These are phyloP conservation scores for Adansonia madagascariensis DNA, from an alignment of 441 rosid species.

Conservation along the genomic window DNA sequence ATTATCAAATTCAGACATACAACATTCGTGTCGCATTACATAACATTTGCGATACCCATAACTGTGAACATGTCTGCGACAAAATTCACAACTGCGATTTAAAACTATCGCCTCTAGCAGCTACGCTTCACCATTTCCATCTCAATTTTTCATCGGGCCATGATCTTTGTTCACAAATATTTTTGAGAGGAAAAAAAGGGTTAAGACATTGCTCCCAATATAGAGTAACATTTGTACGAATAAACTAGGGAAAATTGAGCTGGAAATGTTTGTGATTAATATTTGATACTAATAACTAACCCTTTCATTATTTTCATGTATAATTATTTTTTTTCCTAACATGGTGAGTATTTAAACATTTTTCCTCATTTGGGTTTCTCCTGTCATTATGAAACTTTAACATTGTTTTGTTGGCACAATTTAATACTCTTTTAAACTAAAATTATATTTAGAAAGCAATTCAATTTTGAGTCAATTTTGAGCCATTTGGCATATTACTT, in stretches of 20 bases:
- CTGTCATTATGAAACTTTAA: conserved; percentile 19
- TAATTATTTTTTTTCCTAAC: background rate
- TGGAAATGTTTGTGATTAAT: conserved; percentile 19
- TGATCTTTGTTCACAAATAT: conserved; percentile 7
- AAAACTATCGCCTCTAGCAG: conserved; percentile 33
- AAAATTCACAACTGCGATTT: no score
- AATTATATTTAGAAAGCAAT: background rate
- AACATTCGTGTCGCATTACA: no score
- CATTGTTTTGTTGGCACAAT: conserved; percentile 24
- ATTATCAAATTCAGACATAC: no score
- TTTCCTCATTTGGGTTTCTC: conserved; percentile 12
- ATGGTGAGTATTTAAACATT: background rate
- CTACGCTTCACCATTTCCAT: conserved; percentile 39
- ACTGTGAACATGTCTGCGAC: no score
- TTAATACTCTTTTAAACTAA: background rate
- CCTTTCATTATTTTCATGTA: conserved; percentile 9
- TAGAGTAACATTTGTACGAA: background rate
- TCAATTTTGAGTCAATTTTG: background rate
- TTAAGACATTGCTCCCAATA: background rate
- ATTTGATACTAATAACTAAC: background rate
- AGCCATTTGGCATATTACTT: no score
- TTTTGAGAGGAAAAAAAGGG: background rate
- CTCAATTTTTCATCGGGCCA: conserved; percentile 45
- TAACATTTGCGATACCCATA: no score
- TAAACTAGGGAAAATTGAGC: background rate